These are phyloP conservation scores for Basipetospora chlamydospora DNA, from an alignment of 2,329 filamentous ascomycete species.

Conservation along the genomic window DNA sequence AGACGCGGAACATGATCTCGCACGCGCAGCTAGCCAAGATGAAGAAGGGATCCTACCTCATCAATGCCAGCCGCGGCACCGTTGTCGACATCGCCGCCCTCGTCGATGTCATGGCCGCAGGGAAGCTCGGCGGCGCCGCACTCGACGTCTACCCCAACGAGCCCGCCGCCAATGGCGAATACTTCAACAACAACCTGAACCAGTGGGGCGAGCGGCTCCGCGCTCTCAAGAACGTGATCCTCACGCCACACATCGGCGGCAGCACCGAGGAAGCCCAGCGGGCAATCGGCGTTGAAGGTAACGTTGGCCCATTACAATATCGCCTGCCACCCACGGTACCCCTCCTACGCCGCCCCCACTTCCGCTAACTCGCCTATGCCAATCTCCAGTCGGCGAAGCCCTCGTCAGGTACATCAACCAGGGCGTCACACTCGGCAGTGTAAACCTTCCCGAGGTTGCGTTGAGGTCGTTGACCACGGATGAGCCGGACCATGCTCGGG, in stretches of 20 bases:
- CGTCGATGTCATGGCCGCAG: constrained; percentile 70
- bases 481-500: constrained; percentile 76
- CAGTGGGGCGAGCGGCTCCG: constrained; percentile 74
- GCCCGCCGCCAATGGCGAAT: constrained; percentile 84
- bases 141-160: constrained; percentile 93
- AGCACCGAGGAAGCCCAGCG: constrained; percentile 96
- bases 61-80: constrained; percentile 88
- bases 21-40: constrained; percentile 65
- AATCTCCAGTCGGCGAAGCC: constrained; percentile 54
- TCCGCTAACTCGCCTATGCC: constrained; percentile 8
- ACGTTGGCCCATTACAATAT: not conserved
- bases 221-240: constrained; percentile 76
- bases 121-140: constrained; percentile 86
- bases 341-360: not conserved
- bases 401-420: constrained; percentile 93
- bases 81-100: constrained; percentile 90
- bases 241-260: constrained; percentile 93
- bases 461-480: constrained; percentile 82
- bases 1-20: constrained; percentile 91
- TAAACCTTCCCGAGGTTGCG: constrained; percentile 92
- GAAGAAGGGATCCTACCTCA: constrained; percentile 85
- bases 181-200: constrained; percentile 79
- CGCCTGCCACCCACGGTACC: not conserved
- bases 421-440: constrained; percentile 76
- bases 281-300: constrained; percentile 80